Evolutionary conservation across 73 alveolate genomes (phyloP).

Genomic region (Stentor roeselii): DNA sequence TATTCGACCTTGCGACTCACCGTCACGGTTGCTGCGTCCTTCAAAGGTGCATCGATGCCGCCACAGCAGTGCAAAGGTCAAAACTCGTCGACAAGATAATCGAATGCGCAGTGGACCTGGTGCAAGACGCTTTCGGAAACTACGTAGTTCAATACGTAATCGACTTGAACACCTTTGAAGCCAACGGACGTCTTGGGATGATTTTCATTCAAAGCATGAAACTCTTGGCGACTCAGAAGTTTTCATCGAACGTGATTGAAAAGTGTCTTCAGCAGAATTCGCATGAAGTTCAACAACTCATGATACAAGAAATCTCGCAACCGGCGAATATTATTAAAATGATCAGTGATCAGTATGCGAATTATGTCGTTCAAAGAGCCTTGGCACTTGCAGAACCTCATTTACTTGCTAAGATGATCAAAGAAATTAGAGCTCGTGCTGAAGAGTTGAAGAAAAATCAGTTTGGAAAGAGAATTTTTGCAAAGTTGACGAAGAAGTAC

Average conservation of each 20-base stretch:
- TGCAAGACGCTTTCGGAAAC: constrained; percentile 79
- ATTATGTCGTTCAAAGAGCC: too few relatives aligned
- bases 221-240: constrained; percentile 57
- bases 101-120: constrained; percentile 42
- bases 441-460: too few relatives aligned
- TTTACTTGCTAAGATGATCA: too few relatives aligned
- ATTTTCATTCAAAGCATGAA: constrained; percentile 30
- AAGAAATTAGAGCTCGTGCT: too few relatives aligned
- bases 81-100: constrained; percentile 51
- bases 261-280: constrained; percentile 20
- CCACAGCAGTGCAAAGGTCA: constrained; percentile 37
- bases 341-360: too few relatives aligned
- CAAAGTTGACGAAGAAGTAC: too few relatives aligned
- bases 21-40: constrained; percentile 89
- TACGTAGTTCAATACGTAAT: constrained; percentile 68
- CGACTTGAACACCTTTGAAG: neutral
- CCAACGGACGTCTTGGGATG: neutral
- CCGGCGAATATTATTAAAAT: too few relatives aligned
- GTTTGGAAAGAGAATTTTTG: too few relatives aligned
- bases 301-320: too few relatives aligned
- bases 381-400: too few relatives aligned
- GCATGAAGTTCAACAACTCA: too few relatives aligned
- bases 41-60: constrained; percentile 68
- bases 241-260: constrained; percentile 64
- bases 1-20: constrained; percentile 63